Percentiles rank a stretch among this genome's conserved stretches.
phyloP scores from a whole-genome alignment of 2,329 filamentous ascomycete genomes.

The Ophiostoma australiae region DNA sequence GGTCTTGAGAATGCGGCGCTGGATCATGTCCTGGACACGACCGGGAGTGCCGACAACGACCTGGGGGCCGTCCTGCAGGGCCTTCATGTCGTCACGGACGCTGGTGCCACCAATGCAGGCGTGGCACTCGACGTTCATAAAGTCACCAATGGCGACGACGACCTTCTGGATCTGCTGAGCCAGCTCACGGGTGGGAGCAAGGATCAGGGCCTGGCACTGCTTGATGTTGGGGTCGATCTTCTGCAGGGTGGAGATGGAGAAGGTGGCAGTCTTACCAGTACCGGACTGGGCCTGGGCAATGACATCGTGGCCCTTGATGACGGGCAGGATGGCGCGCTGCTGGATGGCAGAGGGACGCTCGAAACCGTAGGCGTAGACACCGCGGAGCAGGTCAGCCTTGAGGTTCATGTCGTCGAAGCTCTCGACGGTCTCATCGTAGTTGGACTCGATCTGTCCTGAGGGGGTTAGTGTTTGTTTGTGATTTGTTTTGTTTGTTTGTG shows the following conservation, averaged over 20 bases:
- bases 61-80: slow-evolving; percentile 90
- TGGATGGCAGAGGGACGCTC: slow-evolving; percentile 99
- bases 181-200: slow-evolving; percentile 96
- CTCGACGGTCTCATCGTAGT: slow-evolving; percentile 99
- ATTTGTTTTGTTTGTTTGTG: not conserved
- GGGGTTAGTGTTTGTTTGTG: slow-evolving; percentile 8
- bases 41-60: slow-evolving; percentile 97
- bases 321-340: slow-evolving; percentile 99
- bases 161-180: slow-evolving; percentile 99
- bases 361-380: slow-evolving; percentile 99
- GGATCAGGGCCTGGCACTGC: slow-evolving; percentile 95
- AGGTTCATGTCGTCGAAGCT: slow-evolving; percentile 98
- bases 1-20: slow-evolving; percentile 93
- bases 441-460: slow-evolving; percentile 97
- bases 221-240: slow-evolving; percentile 95
- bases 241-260: slow-evolving; percentile 98
- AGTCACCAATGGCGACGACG: slow-evolving; percentile 96
- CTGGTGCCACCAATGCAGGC: slow-evolving; percentile 98
- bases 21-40: slow-evolving; percentile 99
- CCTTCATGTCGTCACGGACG: slow-evolving; percentile 98
- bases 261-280: slow-evolving; percentile 99
- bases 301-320: slow-evolving; percentile 99
- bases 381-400: slow-evolving; percentile 94
- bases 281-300: slow-evolving; percentile 99
- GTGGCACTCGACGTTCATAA: slow-evolving; percentile 99